phyloP scores from a whole-genome alignment of 2,329 filamentous ascomycete species.

The Colletotrichum spinosum region DNA sequence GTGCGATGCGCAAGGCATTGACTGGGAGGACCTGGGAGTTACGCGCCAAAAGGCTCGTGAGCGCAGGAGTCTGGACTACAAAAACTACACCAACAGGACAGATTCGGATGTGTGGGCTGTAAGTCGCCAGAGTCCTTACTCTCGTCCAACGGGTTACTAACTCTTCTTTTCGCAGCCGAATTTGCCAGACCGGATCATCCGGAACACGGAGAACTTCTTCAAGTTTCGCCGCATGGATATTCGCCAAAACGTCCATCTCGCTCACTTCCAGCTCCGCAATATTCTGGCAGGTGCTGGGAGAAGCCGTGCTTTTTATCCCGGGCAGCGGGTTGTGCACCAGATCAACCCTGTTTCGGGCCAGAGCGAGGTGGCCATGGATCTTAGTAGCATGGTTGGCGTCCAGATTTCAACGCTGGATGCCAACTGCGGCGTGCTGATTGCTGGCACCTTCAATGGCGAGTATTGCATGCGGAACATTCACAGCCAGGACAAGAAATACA shows the following conservation, averaged over 20 bases:
- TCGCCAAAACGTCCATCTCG: conserved; percentile 62
- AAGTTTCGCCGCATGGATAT: conserved; percentile 69
- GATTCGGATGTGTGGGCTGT: conserved; percentile 62
- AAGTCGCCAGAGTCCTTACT: conserved; percentile 45
- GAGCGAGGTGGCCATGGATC: conserved; percentile 57
- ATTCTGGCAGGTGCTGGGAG: conserved; percentile 68
- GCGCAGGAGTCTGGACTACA: conserved; percentile 61
- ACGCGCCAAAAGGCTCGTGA: conserved; percentile 61
- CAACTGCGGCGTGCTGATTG: conserved; percentile 66
- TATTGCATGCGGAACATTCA: conserved; percentile 63
- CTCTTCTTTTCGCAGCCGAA: conserved; percentile 31
- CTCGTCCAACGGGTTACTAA: conserved; percentile 1
- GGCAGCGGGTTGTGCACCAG: conserved; percentile 59
- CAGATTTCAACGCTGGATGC: conserved; percentile 65
- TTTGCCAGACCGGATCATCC: conserved; percentile 49
- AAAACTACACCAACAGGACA: conserved; percentile 67
- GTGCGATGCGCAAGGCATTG: conserved; percentile 69
- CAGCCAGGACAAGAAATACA: conserved; percentile 50
- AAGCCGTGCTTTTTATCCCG: conserved; percentile 68
- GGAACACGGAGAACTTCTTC: conserved; percentile 63
- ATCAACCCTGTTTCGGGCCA: conserved; percentile 63
- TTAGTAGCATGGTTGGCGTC: conserved; percentile 52
- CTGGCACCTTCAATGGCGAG: conserved; percentile 68
- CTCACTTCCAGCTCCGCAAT: conserved; percentile 76
- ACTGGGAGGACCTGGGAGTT: conserved; percentile 67